Base-by-base conservation (phyloP, 2,329 filamentous ascomycete species). In the Fonsecaea monophora region DNA sequence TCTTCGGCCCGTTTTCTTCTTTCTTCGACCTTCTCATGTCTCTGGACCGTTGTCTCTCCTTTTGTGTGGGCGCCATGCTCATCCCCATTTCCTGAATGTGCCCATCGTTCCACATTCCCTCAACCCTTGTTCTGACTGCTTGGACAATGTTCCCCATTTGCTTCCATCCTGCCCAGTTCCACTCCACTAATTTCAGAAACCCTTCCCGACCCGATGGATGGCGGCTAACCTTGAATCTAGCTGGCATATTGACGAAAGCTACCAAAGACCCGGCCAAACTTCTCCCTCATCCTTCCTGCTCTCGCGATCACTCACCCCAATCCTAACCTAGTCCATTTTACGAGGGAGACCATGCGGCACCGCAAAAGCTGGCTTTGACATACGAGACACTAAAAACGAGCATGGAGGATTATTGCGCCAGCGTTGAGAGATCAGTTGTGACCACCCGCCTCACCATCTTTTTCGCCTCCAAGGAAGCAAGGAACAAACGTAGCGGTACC, bases 141-240 rank as follows among this genome's bases (percentile, higher is more conserved):
- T 18, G 45, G 45, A 21, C 25, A 25, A 25, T 50, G 21, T 50
- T 50, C 25, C 45, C 45, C 18, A 50, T 50, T 50, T 50, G 45
- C 45, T 50, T 50, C 45, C 45, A 50, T 25, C 18, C 18, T 50
- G 45, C 45, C 45, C 45, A 25, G 18, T 25, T 25, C 18, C 18
- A 25, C 45, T 50, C 45, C 45, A 13, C 45, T 50, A 50, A 50
- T 50, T 50, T 50, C 45, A 50, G 45, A 50, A 50, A 50, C 45
- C 45, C 45, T 50, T 50, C 45, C 45, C 45, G 53, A 55, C 53
- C 53, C 53, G 53, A 55, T 55, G 53, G 53, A 55, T 55, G 53
- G 53, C 53, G 53, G 53, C 53, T 55, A 55, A 55, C 53, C 34
- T 55, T 34, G n/a, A 34, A 34, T 30, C 30, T 25, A 55, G 30